Base-by-base conservation (phyloP, 371 early-diverging fungal genomes). In the Encephalitozoon cuniculi region DNA sequence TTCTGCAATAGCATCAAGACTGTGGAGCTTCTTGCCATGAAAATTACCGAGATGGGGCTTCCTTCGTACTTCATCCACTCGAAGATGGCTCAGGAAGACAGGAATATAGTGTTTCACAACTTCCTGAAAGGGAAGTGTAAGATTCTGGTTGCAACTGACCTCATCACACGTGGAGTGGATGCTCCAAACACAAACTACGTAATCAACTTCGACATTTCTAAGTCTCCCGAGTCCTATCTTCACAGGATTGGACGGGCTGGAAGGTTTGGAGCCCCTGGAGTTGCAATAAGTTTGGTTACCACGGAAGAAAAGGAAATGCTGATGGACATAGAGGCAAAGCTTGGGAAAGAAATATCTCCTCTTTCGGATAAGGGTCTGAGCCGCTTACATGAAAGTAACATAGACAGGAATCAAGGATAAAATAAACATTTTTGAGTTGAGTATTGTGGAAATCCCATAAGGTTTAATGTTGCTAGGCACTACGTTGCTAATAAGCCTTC, bases 181-280 rank as follows among this genome's bases (percentile, higher is more conserved):
- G 95, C 96, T 80, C 94, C 94, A 84, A 93, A 92, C 25, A 94
- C 97, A 54, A 96, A 96, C 86, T 93, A 96, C 9, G 97, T 98
- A 54, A 96, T 98, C 87, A 97, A 98, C 88, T 97, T 94, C 89
- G 97, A 97, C 85, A 93, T 97, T 82, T 97, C 97, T 70, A 91
- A 93, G 85, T 94, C 92, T 74, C 91, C 96, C 28, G 97, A 98
- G 83, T 95, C 95, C 2, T 97, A 98, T 82, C 87, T 98, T 41
- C 97, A 98, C 87, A 91, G 99, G 79, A 95, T 98, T 81, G 99
- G 99, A 66, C 92, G 97, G 89, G 95, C 96, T 64, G 99, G 97
- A 6, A 90, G 99, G 73, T 97, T 94, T 83, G 99, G 96, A 46
- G 94, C 94, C 76, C 86, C 93, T 71, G 97, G 97, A 70, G 83